Conservation (phyloP, 805 yeast genomes). For the Yarrowia sp. region DNA sequence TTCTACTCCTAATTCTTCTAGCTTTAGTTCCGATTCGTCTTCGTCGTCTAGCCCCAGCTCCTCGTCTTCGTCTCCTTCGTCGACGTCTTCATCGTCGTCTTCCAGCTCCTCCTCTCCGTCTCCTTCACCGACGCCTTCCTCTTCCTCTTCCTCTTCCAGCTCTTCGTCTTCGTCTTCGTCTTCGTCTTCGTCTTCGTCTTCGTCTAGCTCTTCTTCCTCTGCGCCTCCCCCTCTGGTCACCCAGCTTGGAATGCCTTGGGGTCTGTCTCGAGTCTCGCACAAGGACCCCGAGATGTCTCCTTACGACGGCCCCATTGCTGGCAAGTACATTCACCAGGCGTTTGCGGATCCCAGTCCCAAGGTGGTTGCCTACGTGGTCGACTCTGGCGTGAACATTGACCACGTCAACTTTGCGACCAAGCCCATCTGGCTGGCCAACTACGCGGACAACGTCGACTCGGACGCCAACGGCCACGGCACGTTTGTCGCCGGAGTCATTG, state of each 20-base stretch:
- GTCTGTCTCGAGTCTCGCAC: slow-evolving; percentile 76
- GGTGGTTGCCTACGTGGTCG: slow-evolving; percentile 64
- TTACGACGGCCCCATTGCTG: background rate
- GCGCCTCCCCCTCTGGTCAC: background rate
- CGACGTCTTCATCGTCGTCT: background rate
- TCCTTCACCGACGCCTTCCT: too few species aligned
- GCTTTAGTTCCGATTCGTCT: background rate
- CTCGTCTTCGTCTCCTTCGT: background rate
- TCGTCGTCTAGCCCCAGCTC: background rate
- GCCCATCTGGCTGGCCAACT: slow-evolving; percentile 82
- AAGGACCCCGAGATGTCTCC: background rate
- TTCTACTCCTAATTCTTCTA: background rate
- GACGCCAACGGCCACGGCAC: slow-evolving; percentile 96
- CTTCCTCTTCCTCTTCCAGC: background rate
- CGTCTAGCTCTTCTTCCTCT: background rate
- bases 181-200: background rate
- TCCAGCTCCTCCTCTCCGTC: background rate
- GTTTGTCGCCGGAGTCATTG: slow-evolving; percentile 88
- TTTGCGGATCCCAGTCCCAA: slow-evolving; percentile 45
- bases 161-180: background rate
- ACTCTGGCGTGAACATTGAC: slow-evolving; percentile 76
- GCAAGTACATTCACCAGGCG: background rate
- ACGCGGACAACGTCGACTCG: slow-evolving; percentile 67
- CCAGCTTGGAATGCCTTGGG: slow-evolving; percentile 52
- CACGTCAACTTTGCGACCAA: slow-evolving; percentile 81